Evolutionary conservation across 257 asterid species (phyloP), one percentile per base, ranked within the genome.

Genomic region (Thymus mandschuricus): DNA sequence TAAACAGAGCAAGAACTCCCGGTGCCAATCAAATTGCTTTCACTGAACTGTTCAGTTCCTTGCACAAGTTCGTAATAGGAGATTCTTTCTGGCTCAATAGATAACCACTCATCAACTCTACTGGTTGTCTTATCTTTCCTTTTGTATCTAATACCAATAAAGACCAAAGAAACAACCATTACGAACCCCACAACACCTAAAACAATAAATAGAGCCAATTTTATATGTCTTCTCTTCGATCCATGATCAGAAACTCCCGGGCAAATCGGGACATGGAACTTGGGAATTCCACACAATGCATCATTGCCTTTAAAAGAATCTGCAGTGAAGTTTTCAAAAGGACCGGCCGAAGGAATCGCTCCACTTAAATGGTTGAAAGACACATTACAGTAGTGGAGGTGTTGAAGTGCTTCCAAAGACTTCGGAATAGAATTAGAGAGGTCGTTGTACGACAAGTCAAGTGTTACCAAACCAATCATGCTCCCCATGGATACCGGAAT

Each of bases 201-300:
- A 54, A 68, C 12, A 52, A 52, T 54, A 55, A 40, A 54, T 2
- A 54, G 4, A 68, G n/a, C 40, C 2, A 68, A 1, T 10, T 54
- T 0, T 40, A 68, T 15, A 1, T 28, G 54, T 38, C 40, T 67
- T 10, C 28, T 34, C 45, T 3, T 68, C 40, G 73, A 38, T 28
- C 0, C 38, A 52, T 5, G 63, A 15, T 27, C 21, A 15, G 51
- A 11, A 54, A 33, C 5, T 4, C 1, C 8, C 1, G 7, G 64
- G 3, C 64, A 68, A 15, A 43, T 38, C 10, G 8, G 29, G 21
- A 67, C 61, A 34, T 50, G 21, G 15, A 52, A 68, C 72, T 41
- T 38, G 0, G 63, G 51, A 35, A 11, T 21, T 68, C 72, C 72
- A 35, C 72, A 68, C 7, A 68, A 5, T 10, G 63, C 72, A 8